Conservation (phyloP, 129 eudicot species). For the Chrysanthemum makinoi region DNA sequence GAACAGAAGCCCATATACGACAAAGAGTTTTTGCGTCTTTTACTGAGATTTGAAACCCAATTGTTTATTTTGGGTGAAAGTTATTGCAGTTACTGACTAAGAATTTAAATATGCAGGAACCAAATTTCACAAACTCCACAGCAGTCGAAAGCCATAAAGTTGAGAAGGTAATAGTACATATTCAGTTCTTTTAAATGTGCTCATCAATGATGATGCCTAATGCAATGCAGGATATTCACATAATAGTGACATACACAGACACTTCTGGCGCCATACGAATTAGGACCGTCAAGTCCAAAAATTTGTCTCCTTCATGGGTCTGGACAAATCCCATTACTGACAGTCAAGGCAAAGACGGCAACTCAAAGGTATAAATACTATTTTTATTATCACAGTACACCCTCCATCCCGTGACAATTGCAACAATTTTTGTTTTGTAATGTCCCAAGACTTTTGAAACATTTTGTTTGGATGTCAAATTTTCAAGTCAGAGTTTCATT, state of each 20-base stretch:
- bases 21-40: too few relatives aligned
- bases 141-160: slow-evolving; percentile 33
- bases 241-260: slow-evolving; percentile 89
- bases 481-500: not conserved
- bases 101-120: slow-evolving; percentile 39
- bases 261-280: slow-evolving; percentile 78
- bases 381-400: not conserved
- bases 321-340: slow-evolving; percentile 73
- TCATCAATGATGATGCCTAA: slow-evolving; percentile 26
- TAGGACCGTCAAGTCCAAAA: slow-evolving; percentile 64
- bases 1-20: too few relatives aligned
- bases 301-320: slow-evolving; percentile 93
- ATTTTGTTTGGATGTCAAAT: not conserved
- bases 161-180: slow-evolving; percentile 49
- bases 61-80: slow-evolving; percentile 1
- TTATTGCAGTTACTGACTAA: slow-evolving; percentile 23
- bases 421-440: slow-evolving; percentile 2
- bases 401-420: not conserved
- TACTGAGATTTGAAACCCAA: not conserved
- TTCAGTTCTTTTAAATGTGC: slow-evolving; percentile 20
- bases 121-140: slow-evolving; percentile 31
- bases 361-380: slow-evolving; percentile 40
- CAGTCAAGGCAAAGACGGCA: slow-evolving; percentile 33
- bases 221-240: slow-evolving; percentile 87
- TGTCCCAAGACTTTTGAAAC: not conserved